Percentiles rank a stretch among this genome's conserved stretches.
Evolutionary conservation across 176 grass and related monocot species (phyloP).

Genomic region (Eragrostis nindensis): DNA sequence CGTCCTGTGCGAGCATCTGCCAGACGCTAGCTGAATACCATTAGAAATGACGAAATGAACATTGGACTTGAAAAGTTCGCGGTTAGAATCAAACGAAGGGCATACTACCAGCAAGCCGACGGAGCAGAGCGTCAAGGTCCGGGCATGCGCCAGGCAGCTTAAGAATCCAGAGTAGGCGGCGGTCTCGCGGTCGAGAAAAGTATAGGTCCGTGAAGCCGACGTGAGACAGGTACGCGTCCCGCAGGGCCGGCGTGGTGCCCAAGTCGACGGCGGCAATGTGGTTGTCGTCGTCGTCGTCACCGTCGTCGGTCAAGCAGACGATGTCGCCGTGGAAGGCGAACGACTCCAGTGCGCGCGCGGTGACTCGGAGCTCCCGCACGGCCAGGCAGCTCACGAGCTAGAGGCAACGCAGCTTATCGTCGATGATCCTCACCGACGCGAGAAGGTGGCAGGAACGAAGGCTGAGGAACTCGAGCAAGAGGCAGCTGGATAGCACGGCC

Average conservation of each 20-base stretch:
- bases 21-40: too few species aligned
- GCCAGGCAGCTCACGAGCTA: slow-evolving; percentile 33
- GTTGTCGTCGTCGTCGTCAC: too few species aligned
- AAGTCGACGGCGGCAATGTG: not conserved
- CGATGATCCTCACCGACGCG: slow-evolving; percentile 15
- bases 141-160: slow-evolving; percentile 40
- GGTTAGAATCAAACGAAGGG: not conserved
- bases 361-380: slow-evolving; percentile 29
- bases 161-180: slow-evolving; percentile 20
- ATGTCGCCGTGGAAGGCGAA: slow-evolving; percentile 38
- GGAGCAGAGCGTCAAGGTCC: slow-evolving; percentile 46
- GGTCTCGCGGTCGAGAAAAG: too few species aligned
- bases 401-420: slow-evolving; percentile 41
- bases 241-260: slow-evolving; percentile 30
- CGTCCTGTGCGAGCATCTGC: too few species aligned
- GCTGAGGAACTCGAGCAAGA: slow-evolving; percentile 52
- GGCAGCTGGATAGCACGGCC: slow-evolving; percentile 9
- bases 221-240: slow-evolving; percentile 43
- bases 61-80: not conserved
- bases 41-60: too few species aligned
- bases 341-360: slow-evolving; percentile 46
- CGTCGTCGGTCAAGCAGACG: not conserved
- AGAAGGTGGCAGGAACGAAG: slow-evolving; percentile 41
- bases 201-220: not conserved
- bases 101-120: slow-evolving; percentile 47